Conservation (phyloP, 2,329 filamentous ascomycete genomes). For the Talaromyces verruculosus region DNA sequence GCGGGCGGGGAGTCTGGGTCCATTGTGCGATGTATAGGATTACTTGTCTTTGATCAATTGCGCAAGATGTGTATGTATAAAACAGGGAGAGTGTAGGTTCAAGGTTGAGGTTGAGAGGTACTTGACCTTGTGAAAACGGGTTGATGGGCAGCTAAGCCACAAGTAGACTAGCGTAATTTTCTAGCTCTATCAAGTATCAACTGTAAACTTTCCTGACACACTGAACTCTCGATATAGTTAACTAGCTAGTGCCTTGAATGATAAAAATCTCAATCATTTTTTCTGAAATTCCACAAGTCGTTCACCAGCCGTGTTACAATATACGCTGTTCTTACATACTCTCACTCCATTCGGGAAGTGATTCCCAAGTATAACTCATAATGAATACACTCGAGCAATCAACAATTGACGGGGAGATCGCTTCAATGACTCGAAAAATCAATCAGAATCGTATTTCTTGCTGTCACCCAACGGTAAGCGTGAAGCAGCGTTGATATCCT, state of each 20-base stretch:
- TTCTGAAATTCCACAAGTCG: too few species aligned
- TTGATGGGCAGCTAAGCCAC: background rate
- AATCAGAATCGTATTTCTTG: background rate
- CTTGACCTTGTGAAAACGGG: background rate
- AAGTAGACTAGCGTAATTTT: background rate
- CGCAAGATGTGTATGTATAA: background rate
- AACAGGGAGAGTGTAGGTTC: background rate
- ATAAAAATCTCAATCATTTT: background rate
- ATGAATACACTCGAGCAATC: too few species aligned
- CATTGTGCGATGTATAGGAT: slow-evolving; percentile 26
- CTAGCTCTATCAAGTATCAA: background rate
- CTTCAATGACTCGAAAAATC: background rate
- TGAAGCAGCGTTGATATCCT: background rate
- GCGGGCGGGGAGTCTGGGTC: slow-evolving; percentile 33
- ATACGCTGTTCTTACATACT: too few species aligned
- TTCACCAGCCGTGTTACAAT: too few species aligned
- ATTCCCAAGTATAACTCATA: too few species aligned
- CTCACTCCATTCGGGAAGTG: too few species aligned
- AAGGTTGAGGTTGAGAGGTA: background rate
- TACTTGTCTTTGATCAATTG: background rate
- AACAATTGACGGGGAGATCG: background rate
- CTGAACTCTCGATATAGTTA: too few species aligned
- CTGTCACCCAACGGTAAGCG: background rate
- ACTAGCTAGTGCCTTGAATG: background rate
- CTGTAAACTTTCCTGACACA: background rate